Evolutionary conservation across 371 early-diverging fungal species (phyloP), one percentile per base, ranked within the genome.

Genomic region (Actinomortierella ambigua): DNA sequence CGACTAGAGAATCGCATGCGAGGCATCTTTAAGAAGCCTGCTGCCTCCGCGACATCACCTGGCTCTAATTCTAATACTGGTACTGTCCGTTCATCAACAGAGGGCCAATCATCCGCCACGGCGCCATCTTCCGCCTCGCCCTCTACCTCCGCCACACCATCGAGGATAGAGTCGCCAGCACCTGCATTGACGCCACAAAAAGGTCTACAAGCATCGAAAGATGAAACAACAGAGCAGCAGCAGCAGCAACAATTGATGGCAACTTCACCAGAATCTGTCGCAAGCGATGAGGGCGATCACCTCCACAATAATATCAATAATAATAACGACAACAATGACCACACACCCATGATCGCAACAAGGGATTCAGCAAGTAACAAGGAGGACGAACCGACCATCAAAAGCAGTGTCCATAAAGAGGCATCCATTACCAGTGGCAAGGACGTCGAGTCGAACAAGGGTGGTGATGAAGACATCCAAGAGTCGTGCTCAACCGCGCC

Each of bases 1-100:
- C 57, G 71, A 26, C 44, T 70, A 23, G 71, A 70, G 42, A 65
- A 70, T 22, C 53, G 71, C 43, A 70, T 70, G 71, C 57, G 71
- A 18, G 71, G 71, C 23, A 70, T 70, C 26, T 70, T 70, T 28
- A 70, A 70, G 40, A 70, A 70, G 40, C 23, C 65, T 13, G 22
- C 62, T 7, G 71, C 65, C 0, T 61, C n/a, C n/a, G n/a, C n/a
- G n/a, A n/a, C 71, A 15, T 58, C 71, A 6, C 43, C 70, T 23
- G 13, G 65, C 2, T 57, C 61, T n/a, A n/a, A n/a, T n/a, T n/a
- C n/a, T n/a, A n/a, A n/a, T n/a, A n/a, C n/a, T n/a, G n/a, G n/a
- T n/a, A n/a, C n/a, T 14, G 58, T 65, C 6, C 40, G 64, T 3
- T 55, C 50, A n/a, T 55, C 71, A 4, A 47, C 46, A 0, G 44